Base-by-base conservation (phyloP, 139 green algal species). In the Edaphochlamys debaryana region DNA sequence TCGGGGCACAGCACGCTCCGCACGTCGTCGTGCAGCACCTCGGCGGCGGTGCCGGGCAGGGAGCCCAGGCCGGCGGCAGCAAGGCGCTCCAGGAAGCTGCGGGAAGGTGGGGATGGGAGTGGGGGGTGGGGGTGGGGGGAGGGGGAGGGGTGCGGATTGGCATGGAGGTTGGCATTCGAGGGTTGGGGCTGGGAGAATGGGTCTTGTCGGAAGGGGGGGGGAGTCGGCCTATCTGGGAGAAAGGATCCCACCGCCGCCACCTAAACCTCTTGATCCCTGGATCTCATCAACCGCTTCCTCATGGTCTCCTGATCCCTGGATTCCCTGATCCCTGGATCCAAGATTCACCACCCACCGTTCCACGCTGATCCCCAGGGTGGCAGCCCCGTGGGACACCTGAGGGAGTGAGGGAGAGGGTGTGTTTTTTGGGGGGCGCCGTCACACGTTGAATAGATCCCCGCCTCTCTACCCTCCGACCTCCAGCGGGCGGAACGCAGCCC, bases 31-130 rank as follows among this genome's bases (percentile, higher is more conserved):
- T 95, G 69, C 73, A 98, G 86, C 58, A 98, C 92, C 89, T 98
- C 95, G 9, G 95, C 95, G n/a, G 95, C 95, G 1, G 95, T 98
- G 60, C 95, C 95, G 0, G 95, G 95, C 68, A 98, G 85, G 36
- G 87, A 94, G 42, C 94, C 94, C 56, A 98, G 90, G 0, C 95
- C 95, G 11, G 93, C 93, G 41, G 71, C 78, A 54, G 87, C 87
- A 29, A 96, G 86, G 9, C 30, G 52, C 7, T 67, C 22, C 48
- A 98, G 91, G 82, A 89, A 97, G 2, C 78, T 84, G 78, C 1
- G 1, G 29, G 41, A 29, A 11, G 41, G 22, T 2, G 41, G 17
- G 36, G 41, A 58, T 4, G 11, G 41, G 68, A 20, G 27, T 62
- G 54, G 54, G 54, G 11, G 56, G 56, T 20, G 56, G 22, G 11